Evolutionary conservation across 805 yeast species (phyloP), one percentile per base, ranked within the genome.

Genomic region (Wilhelminamyces savonicus): DNA sequence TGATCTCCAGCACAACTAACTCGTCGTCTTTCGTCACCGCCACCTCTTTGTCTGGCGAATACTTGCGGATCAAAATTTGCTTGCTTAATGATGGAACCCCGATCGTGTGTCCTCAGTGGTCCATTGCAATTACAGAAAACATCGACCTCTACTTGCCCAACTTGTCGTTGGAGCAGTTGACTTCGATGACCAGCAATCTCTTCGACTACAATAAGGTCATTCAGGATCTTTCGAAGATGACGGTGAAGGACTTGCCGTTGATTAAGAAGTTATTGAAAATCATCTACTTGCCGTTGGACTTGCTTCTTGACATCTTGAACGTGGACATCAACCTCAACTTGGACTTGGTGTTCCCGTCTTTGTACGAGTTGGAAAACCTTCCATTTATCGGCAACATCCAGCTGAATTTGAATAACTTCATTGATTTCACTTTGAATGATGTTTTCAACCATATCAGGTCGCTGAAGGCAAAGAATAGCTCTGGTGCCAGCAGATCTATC

Each of bases 21-120:
- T 23, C 28, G 5, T 68, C 79, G 23, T 78, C 92, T 10, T 76
- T 85, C 48, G 94, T 90, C 11, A 88, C 97, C 1, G 87, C 95
- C 1, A 86, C 96, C 0, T 87, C 97, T 2, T 62, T 92, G 30
- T 72, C 78, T 15, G 97, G 97, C 10, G 78, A 74, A 31, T 92
- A 86, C 50, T 65, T 78, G 24, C 71, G 82, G 26, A 57, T 84
- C 13, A 74, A 72, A 35, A 78, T 90, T 2, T 82, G 85, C 35
- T 52, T 82, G 17, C 67, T 90, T 14, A 71, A 74, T 35, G 97
- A 92, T 59, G 85, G 90, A 8, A 82, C 90, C 0, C 90, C 96
- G 0, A 72, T 90, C 15, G 83, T 83, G 2, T 77, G 87, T 37
- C 94, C 94, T 1, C 59, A 62, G 19, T 72, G 82, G 72, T 60